Evolutionary conservation across 108 stramenopile species (phyloP).

Genomic region (Nitzschia sp.): DNA sequence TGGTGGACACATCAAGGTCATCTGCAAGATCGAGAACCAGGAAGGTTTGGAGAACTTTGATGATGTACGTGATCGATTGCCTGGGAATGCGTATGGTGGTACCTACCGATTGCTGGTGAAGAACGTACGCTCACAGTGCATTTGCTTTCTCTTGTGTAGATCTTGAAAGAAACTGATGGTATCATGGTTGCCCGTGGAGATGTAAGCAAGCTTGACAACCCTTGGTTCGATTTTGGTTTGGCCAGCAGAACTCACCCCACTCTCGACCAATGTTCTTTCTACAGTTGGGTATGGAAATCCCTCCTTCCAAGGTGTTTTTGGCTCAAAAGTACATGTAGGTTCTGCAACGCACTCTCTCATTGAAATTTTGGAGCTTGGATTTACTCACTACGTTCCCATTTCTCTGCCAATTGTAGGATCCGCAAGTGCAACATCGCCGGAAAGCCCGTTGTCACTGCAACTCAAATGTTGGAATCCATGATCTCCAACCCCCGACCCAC

Average conservation of each 20-base stretch:
- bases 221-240: neutral
- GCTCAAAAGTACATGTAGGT: conserved; percentile 89
- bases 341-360: conserved; percentile 32
- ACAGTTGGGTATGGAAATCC: conserved; percentile 99
- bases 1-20: conserved; percentile 89
- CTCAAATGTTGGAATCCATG: conserved; percentile 98
- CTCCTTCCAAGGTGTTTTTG: conserved; percentile 91
- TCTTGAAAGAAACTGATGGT: conserved; percentile 88
- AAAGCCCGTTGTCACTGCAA: conserved; percentile 94
- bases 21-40: conserved; percentile 98
- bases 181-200: conserved; percentile 99
- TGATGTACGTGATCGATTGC: conserved; percentile 52
- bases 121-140: neutral
- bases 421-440: conserved; percentile 90
- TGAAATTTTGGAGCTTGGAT: neutral
- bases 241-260: neutral
- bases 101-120: too few relatives aligned
- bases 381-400: conserved; percentile 61
- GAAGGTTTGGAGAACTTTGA: conserved; percentile 93
- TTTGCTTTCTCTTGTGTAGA: neutral
- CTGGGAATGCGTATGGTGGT: too few relatives aligned
- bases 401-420: conserved; percentile 37
- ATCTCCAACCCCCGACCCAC: conserved; percentile 97
- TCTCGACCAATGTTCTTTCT: conserved; percentile 44
- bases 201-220: conserved; percentile 66